Conservation (phyloP, 352 stramenopile species). For the Pythium aristosporum region DNA sequence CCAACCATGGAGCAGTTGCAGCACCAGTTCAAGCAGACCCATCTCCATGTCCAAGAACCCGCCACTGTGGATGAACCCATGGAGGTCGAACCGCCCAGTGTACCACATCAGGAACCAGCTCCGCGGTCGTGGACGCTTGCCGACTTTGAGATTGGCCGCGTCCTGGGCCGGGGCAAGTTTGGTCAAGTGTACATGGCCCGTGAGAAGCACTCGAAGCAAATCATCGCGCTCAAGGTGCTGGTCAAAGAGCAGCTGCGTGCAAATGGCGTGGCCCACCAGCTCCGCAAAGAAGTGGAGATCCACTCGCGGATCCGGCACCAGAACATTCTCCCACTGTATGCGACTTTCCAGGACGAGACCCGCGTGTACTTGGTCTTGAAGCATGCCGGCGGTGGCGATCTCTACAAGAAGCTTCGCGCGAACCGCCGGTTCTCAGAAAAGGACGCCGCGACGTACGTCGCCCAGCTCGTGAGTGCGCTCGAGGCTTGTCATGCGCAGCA, state of each 20-base stretch:
- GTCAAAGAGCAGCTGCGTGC: slow-evolving; percentile 84
- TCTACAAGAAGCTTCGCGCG: slow-evolving; percentile 75
- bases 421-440: slow-evolving; percentile 54
- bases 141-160: slow-evolving; percentile 86
- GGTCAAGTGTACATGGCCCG: slow-evolving; percentile 86
- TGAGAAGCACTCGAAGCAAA: slow-evolving; percentile 75
- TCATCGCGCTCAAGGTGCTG: slow-evolving; percentile 90
- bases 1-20: not conserved
- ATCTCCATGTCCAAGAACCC: slow-evolving; percentile 4
- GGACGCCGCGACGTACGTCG: slow-evolving; percentile 63
- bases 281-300: slow-evolving; percentile 91
- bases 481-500: slow-evolving; percentile 78
- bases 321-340: slow-evolving; percentile 87
- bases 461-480: slow-evolving; percentile 67
- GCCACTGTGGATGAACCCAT: slow-evolving; percentile 15
- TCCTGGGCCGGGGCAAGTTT: slow-evolving; percentile 88
- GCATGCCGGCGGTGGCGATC: slow-evolving; percentile 79
- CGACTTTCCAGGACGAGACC: slow-evolving; percentile 78
- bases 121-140: slow-evolving; percentile 74
- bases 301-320: slow-evolving; percentile 87
- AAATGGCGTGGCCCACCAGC: slow-evolving; percentile 68
- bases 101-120: slow-evolving; percentile 4
- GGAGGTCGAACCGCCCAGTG: slow-evolving; percentile 31
- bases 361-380: slow-evolving; percentile 89
- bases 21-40: slow-evolving; percentile 12